phyloP scores from a whole-genome alignment of 371 early-diverging fungal genomes.

The Mortierella sp. region DNA sequence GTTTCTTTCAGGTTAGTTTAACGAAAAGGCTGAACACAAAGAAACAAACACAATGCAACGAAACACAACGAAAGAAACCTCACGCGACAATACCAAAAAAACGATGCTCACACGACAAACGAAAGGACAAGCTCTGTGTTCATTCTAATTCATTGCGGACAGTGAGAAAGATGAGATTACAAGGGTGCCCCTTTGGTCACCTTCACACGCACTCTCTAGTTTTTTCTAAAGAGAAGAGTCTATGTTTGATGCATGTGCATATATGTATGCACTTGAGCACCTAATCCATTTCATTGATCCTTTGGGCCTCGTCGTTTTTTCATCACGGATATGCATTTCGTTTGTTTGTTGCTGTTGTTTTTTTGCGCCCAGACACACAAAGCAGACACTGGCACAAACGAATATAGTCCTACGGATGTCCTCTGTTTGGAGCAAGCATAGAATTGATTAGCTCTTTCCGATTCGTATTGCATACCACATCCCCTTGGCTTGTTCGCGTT shows the following conservation, averaged over 20 bases:
- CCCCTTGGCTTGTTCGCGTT: neutral
- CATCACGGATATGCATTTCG: too few species aligned
- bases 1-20: neutral
- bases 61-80: neutral
- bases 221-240: slow-evolving; percentile 2
- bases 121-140: neutral
- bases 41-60: neutral
- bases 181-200: neutral
- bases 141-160: too few species aligned
- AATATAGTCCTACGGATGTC: neutral
- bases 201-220: too few species aligned
- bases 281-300: neutral
- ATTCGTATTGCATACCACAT: too few species aligned
- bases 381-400: neutral
- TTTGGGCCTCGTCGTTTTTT: neutral
- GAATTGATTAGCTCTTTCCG: too few species aligned
- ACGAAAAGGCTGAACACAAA: neutral
- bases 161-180: neutral
- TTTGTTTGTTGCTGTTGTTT: neutral
- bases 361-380: neutral
- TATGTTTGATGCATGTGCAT: slow-evolving; percentile 9
- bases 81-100: slow-evolving; percentile 9
- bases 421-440: neutral
- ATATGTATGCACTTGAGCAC: neutral
- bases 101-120: slow-evolving; percentile 7